Evolutionary conservation across 1,284 basidiomycete genomes (phyloP).

Genomic region (Cerioporus squamosus): DNA sequence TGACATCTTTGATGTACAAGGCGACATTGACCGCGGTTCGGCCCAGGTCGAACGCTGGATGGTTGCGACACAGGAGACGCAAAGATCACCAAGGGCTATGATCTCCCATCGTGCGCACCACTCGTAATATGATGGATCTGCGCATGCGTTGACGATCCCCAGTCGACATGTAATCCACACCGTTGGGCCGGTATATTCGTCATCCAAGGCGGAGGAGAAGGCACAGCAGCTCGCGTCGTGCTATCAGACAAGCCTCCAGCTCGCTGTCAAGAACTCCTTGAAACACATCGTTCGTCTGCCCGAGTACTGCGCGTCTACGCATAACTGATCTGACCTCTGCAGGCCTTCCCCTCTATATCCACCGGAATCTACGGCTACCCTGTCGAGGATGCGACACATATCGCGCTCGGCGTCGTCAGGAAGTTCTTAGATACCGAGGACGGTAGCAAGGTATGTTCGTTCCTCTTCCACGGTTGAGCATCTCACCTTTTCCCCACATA

Average conservation of each 20-base stretch:
- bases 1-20: neutral
- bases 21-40: neutral
- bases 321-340: constrained; percentile 7
- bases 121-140: neutral
- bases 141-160: constrained; percentile 13
- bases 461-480: neutral
- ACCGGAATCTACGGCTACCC: constrained; percentile 85
- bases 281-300: constrained; percentile 62
- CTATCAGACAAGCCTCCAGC: constrained; percentile 68
- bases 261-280: constrained; percentile 63
- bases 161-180: constrained; percentile 86
- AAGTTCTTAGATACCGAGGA: constrained; percentile 58
- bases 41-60: constrained; percentile 62
- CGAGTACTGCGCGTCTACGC: neutral
- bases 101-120: constrained; percentile 71
- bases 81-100: constrained; percentile 81
- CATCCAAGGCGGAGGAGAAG: constrained; percentile 44
- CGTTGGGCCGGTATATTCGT: constrained; percentile 83
- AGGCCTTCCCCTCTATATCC: constrained; percentile 84
- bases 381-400: constrained; percentile 67
- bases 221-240: constrained; percentile 70
- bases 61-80: constrained; percentile 86
- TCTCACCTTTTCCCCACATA: neutral
- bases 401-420: constrained; percentile 67
- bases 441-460: constrained; percentile 50